Conservation (phyloP, 2,329 filamentous ascomycete species). For the Neonectria punicea region DNA sequence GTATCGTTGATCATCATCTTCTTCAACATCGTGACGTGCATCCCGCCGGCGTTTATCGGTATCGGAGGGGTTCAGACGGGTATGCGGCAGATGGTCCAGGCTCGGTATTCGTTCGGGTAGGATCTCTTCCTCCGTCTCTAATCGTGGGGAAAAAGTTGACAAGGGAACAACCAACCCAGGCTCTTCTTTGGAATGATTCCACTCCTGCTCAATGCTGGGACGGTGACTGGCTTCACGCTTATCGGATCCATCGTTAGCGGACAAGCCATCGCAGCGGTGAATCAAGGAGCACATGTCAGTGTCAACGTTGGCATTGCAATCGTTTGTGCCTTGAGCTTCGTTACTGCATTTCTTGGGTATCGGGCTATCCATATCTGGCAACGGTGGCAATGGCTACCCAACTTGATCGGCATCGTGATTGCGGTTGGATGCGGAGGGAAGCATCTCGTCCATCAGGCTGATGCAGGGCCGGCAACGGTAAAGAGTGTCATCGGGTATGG, state of each 20-base stretch:
- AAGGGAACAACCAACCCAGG: slow-evolving; percentile 36
- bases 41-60: slow-evolving; percentile 65
- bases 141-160: slow-evolving; percentile 20
- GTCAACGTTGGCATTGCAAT: slow-evolving; percentile 67
- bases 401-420: slow-evolving; percentile 61
- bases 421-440: slow-evolving; percentile 64
- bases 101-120: slow-evolving; percentile 68
- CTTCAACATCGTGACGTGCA: slow-evolving; percentile 64
- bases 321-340: slow-evolving; percentile 61
- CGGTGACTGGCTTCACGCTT: slow-evolving; percentile 67
- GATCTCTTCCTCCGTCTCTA: neutral
- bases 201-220: slow-evolving; percentile 65
- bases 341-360: slow-evolving; percentile 66
- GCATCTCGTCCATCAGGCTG: slow-evolving; percentile 58
- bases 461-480: slow-evolving; percentile 49
- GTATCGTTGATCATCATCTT: slow-evolving; percentile 68
- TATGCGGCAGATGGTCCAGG: slow-evolving; percentile 68
- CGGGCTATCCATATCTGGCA: slow-evolving; percentile 64
- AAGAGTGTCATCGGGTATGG: slow-evolving; percentile 57
- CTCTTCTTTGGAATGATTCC: slow-evolving; percentile 62
- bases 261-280: slow-evolving; percentile 61
- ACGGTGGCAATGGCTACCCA: slow-evolving; percentile 67
- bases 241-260: slow-evolving; percentile 67
- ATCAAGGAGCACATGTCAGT: slow-evolving; percentile 54
- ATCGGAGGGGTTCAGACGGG: slow-evolving; percentile 66